A percentile compares a stretch with the other conserved stretches of the same genome.
Conservation (phyloP, 805 yeast species). For the Candida fluviatilis region DNA sequence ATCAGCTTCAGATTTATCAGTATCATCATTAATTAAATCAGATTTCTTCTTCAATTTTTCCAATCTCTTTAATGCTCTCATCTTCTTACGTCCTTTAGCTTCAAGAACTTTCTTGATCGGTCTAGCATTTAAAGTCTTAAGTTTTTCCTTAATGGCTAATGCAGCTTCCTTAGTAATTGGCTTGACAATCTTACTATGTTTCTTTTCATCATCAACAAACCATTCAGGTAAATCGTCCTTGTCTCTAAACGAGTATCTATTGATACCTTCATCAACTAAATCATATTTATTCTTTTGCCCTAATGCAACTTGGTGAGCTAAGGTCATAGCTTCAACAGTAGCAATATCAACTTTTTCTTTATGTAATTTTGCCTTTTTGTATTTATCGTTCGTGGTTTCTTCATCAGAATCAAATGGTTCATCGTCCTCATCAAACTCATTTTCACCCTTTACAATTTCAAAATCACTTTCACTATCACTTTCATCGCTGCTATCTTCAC, state of each 20-base stretch:
- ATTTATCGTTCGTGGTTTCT: slow-evolving; percentile 32
- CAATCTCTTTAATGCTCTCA: slow-evolving; percentile 82
- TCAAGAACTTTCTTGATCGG: slow-evolving; percentile 98
- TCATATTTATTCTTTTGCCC: slow-evolving; percentile 85
- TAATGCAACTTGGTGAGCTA: slow-evolving; percentile 91
- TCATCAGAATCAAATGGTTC: slow-evolving; percentile 51
- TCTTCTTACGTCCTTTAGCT: slow-evolving; percentile 93
- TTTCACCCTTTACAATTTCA: slow-evolving; percentile 36
- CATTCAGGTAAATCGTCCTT: slow-evolving; percentile 91
- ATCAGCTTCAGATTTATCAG: slow-evolving; percentile 83
- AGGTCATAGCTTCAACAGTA: slow-evolving; percentile 95
- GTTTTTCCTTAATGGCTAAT: slow-evolving; percentile 39
- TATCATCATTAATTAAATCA: slow-evolving; percentile 84
- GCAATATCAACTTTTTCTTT: slow-evolving; percentile 73
- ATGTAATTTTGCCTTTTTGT: slow-evolving; percentile 44
- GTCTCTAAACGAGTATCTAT: slow-evolving; percentile 89
- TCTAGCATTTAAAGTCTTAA: slow-evolving; percentile 78
- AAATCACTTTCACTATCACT: slow-evolving; percentile 37
- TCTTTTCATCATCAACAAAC: slow-evolving; percentile 90
- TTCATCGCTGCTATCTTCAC: slow-evolving; percentile 9
- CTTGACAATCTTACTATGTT: slow-evolving; percentile 77
- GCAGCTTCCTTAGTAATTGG: slow-evolving; percentile 90
- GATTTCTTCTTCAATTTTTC: slow-evolving; percentile 91
- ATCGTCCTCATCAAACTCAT: slow-evolving; percentile 22
- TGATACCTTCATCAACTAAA: slow-evolving; percentile 87